Evolutionary conservation across 768 basidiomycete species (phyloP).

Genomic region (Mycena amicta): DNA sequence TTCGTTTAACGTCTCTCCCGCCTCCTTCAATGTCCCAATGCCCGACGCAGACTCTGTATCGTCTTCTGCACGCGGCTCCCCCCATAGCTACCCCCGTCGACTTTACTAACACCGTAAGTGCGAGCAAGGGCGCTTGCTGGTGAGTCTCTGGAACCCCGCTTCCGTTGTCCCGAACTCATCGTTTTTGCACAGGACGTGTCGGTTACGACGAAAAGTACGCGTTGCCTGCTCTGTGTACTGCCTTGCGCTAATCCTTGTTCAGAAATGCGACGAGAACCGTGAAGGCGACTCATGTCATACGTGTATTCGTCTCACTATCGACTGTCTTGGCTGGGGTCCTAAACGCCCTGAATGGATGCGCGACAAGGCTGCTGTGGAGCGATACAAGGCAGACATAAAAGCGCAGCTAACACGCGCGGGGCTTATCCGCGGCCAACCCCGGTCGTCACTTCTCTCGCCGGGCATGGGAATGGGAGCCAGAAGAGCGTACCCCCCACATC

Average conservation of each 20-base stretch:
- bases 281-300: slow-evolving; percentile 81
- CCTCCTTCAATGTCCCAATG: slow-evolving; percentile 42
- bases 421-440: slow-evolving; percentile 82
- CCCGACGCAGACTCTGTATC: slow-evolving; percentile 33
- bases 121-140: slow-evolving; percentile 81
- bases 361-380: slow-evolving; percentile 80
- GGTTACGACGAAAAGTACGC: slow-evolving; percentile 76
- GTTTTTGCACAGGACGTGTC: slow-evolving; percentile 70
- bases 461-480: slow-evolving; percentile 17
- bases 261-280: slow-evolving; percentile 91
- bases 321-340: slow-evolving; percentile 84
- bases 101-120: slow-evolving; percentile 53
- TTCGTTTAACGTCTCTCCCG: slow-evolving; percentile 46
- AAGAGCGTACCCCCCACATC: slow-evolving; percentile 31
- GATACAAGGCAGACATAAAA: slow-evolving; percentile 84
- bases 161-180: slow-evolving; percentile 13
- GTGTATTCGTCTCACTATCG: slow-evolving; percentile 76
- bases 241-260: slow-evolving; percentile 4
- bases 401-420: slow-evolving; percentile 75
- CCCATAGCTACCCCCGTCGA: slow-evolving; percentile 54
- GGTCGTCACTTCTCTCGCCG: slow-evolving; percentile 51
- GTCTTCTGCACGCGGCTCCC: no score
- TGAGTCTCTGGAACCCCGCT: no score
- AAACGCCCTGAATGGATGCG: slow-evolving; percentile 90
- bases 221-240: neutral